These are phyloP conservation scores for Elsinoe perseae DNA, from an alignment of 2,329 filamentous ascomycete genomes.

Conservation along the genomic window DNA sequence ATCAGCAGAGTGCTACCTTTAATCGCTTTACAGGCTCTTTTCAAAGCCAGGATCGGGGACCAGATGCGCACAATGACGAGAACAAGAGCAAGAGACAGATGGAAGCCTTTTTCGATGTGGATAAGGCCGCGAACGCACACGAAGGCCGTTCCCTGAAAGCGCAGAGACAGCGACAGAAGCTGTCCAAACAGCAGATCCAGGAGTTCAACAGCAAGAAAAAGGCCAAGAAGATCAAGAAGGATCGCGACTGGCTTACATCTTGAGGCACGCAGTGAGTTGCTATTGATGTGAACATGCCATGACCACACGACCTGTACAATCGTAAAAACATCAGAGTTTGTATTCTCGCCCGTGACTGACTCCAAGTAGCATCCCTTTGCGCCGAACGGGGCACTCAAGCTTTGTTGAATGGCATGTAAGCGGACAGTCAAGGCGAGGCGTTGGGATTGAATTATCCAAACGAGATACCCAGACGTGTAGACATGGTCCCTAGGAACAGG, in stretches of 20 bases:
- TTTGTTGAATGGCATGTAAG: not conserved
- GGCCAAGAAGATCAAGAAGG: constrained; percentile 88
- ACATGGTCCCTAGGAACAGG: not conserved
- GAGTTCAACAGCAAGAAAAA: constrained; percentile 83
- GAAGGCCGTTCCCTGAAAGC: constrained; percentile 86
- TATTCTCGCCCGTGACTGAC: constrained; percentile 2
- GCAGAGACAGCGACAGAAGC: constrained; percentile 76
- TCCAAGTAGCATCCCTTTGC: not conserved
- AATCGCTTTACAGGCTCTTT: constrained; percentile 85
- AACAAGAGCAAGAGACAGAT: constrained; percentile 82
- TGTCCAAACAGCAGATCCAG: constrained; percentile 79
- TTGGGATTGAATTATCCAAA: not conserved
- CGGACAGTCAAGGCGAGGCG: not conserved
- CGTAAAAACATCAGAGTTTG: constrained; percentile 5
- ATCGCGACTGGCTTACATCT: constrained; percentile 81
- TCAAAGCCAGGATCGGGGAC: constrained; percentile 58
- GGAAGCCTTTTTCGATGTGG: constrained; percentile 92
- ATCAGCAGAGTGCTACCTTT: constrained; percentile 67
- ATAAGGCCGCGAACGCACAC: constrained; percentile 84
- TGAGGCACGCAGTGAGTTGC: constrained; percentile 38
- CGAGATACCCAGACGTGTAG: not conserved
- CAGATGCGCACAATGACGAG: constrained; percentile 76
- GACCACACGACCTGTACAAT: not conserved
- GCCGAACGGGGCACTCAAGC: not conserved
- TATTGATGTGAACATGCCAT: constrained; percentile 7